A percentile compares a stretch with the other conserved stretches of the same genome.
Evolutionary conservation across 805 yeast genomes (phyloP).

Genomic region (Tetrapisispora iriomotensis): DNA sequence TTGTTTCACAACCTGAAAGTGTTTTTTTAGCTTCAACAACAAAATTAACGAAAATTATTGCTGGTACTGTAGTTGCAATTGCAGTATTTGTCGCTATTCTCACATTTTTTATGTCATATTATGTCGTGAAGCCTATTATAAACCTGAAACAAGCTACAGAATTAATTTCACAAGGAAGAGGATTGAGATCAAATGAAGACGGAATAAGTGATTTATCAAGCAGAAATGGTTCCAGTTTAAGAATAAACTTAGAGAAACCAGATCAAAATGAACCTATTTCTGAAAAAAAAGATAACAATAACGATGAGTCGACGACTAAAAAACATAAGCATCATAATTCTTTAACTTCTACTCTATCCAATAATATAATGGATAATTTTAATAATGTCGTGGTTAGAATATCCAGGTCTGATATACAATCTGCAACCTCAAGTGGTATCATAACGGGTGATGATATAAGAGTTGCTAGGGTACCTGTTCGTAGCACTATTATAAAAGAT

Average conservation of each 20-base stretch:
- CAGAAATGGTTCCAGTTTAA: background rate
- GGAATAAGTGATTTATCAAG: background rate
- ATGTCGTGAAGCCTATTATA: conserved; percentile 76
- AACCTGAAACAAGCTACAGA: conserved; percentile 77
- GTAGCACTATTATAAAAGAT: conserved; percentile 53
- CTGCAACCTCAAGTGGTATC: conserved; percentile 14
- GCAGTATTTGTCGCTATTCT: conserved; percentile 63
- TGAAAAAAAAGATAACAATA: background rate
- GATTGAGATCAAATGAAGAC: conserved; percentile 14
- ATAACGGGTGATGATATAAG: conserved; percentile 22
- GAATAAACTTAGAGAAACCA: background rate
- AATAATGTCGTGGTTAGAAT: background rate
- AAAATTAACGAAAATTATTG: conserved; percentile 54
- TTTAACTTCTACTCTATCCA: background rate
- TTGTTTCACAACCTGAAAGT: conserved; percentile 52
- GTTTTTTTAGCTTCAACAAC: conserved; percentile 55
- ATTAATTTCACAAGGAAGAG: conserved; percentile 34
- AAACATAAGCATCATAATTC: too few relatives aligned
- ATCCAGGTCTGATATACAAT: background rate
- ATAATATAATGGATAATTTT: background rate
- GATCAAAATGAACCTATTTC: background rate
- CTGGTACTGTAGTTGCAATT: conserved; percentile 70
- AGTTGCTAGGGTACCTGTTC: conserved; percentile 36
- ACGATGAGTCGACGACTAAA: too few relatives aligned
- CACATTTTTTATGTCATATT: conserved; percentile 78